Evolutionary conservation across 75 land plant species (phyloP), one percentile per base, ranked within the genome.

Genomic region (Adiantum capillusveneris): DNA sequence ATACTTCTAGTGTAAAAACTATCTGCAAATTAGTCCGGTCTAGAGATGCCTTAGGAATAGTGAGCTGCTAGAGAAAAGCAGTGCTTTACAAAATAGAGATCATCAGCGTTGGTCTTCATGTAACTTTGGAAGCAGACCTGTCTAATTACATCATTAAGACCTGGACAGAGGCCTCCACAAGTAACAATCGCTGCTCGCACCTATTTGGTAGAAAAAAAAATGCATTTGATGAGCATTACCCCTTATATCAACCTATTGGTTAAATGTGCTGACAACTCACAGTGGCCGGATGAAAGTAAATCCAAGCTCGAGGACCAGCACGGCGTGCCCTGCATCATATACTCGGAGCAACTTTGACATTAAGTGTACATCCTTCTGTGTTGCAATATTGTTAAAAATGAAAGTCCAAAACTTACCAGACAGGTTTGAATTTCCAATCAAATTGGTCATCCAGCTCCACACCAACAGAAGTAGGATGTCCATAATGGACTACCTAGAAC

Each of bases 151-250:
- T 90, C 96, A 76, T 90, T 90, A 25, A 90, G 90, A 43, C 96
- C 96, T 44, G 96, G 96, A 59, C 96, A 90, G 25, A 90, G 80
- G 16, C 96, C 96, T 56, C 96, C 96, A 72, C 96, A 90, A 30
- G 96, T 90, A 11, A 90, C 87, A 66, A 90, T 90, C 26, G 90
- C 96, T 22, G 96, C 96, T 42, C 79, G 86, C 20, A 90, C 96
- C 52, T 86, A 75, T 59, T 80, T 6, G 14, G 3, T 53, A 13
- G 27, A 34, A n/a, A n/a, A n/a, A n/a, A n/a, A n/a, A n/a, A n/a
- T n/a, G n/a, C n/a, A n/a, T n/a, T n/a, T n/a, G n/a, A n/a, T n/a
- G n/a, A n/a, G n/a, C n/a, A n/a, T n/a, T n/a, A n/a, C n/a, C n/a
- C n/a, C n/a, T n/a, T n/a, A n/a, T n/a, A n/a, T n/a, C n/a, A n/a